Base-by-base conservation (phyloP, 768 basidiomycete species). In the Suillus americanus region DNA sequence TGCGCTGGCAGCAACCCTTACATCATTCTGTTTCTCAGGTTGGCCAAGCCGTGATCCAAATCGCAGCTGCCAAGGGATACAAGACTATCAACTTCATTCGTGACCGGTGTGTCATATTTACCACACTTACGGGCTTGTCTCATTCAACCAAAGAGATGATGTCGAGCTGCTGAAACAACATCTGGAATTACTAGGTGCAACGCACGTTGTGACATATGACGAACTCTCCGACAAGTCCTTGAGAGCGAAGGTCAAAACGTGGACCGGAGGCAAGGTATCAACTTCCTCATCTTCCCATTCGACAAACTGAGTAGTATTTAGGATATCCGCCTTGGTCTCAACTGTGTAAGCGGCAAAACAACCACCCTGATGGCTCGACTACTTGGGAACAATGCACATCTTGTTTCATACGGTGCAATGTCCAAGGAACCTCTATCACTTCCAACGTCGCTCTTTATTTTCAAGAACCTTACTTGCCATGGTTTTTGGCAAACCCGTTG, bases 371-470 rank as follows among this genome's bases (percentile, higher is more conserved):
- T 95, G 91, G 81, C 85, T 1, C 82, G 86, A 59, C 77, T 90
- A 9, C 79, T 96, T 0, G 89, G 88, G 30, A 76, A 80, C 50
- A 79, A 89, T 67, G 86, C 89, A 3, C 89, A 91, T 67, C 81
- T 95, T 14, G 88, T 95, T 9, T 92, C 94, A 0, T 96, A 95
- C 62, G 94, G 94, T 35, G 93, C 91, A 6, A 95, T 96, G 94
- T 90, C 94, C 1, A 94, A 90, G 72, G 82, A 89, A 61, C 92
- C 94, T 0, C 75, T 96, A 20, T 83, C 86, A 1, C 73, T 96
- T 25, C 90, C 94, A 1, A 89, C 91, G 0, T 90, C 90, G 0
- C 78, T 88, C 25, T 89, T 92, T 76, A 94, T 96, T 65, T 96
- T 96, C 81, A 92, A 88, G 67, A 90, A 92, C 73, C 79, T 95